phyloP scores from a whole-genome alignment of 495 filamentous ascomycete genomes.

The Podospora fimiseda region DNA sequence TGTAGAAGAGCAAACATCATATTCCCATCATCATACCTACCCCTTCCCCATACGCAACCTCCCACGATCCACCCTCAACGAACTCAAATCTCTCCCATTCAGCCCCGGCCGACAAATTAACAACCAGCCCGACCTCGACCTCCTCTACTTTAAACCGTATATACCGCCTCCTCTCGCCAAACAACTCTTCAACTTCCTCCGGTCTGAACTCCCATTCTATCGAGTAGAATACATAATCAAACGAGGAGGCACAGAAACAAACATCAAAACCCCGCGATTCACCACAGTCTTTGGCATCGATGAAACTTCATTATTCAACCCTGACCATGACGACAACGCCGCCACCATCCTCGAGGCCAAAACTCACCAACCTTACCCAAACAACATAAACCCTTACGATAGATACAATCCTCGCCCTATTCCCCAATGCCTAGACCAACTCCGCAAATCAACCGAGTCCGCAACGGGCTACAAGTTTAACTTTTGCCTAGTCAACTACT shows the following conservation, averaged over 20 bases:
- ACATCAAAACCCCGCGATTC: slow-evolving; percentile 21
- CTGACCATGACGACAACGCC: slow-evolving; percentile 22
- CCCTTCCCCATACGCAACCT: slow-evolving; percentile 56
- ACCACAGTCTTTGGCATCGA: slow-evolving; percentile 73
- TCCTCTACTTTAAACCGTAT: slow-evolving; percentile 64
- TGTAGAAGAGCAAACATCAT: slow-evolving; percentile 1
- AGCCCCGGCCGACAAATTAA: slow-evolving; percentile 40
- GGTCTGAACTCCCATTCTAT: slow-evolving; percentile 61
- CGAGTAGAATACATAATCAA: slow-evolving; percentile 64
- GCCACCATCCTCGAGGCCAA: slow-evolving; percentile 42
- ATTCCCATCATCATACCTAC: slow-evolving; percentile 51
- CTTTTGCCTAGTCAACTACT: slow-evolving; percentile 73
- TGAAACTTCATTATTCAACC: slow-evolving; percentile 44
- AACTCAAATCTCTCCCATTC: slow-evolving; percentile 27
- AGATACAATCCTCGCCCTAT: slow-evolving; percentile 55
- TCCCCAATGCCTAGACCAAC: slow-evolving; percentile 55
- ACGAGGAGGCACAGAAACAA: slow-evolving; percentile 48
- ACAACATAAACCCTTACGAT: slow-evolving; percentile 41
- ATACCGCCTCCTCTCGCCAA: slow-evolving; percentile 44
- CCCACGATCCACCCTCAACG: slow-evolving; percentile 28
- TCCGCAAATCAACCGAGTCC: slow-evolving; percentile 50
- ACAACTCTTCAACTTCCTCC: slow-evolving; percentile 60
- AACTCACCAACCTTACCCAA: slow-evolving; percentile 30
- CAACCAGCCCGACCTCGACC: slow-evolving; percentile 58
- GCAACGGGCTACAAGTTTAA: slow-evolving; percentile 60